These are phyloP conservation scores for Lactifluus piperatus DNA, from an alignment of 768 basidiomycete genomes.

Conservation along the genomic window DNA sequence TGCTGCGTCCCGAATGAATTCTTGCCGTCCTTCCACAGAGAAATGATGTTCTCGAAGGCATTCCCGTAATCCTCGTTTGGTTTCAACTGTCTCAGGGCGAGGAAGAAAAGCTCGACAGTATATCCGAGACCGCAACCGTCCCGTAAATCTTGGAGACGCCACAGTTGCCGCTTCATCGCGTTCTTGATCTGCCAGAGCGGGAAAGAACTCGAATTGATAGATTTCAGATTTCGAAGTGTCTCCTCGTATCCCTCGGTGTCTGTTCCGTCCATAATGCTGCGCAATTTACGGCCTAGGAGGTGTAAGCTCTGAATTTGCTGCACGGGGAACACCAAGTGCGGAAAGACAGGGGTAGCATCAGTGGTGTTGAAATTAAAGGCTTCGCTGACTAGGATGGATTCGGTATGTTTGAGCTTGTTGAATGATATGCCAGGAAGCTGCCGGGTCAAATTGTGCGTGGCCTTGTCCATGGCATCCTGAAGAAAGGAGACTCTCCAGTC, in stretches of 20 bases:
- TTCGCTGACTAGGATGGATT: background rate
- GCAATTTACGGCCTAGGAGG: background rate
- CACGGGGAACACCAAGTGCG: background rate
- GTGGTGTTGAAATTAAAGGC: too few species aligned
- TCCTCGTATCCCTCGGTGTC: background rate
- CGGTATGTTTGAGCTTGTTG: background rate
- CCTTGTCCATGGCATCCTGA: background rate
- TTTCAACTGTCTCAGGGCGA: background rate
- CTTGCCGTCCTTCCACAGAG: background rate
- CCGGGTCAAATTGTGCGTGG: background rate
- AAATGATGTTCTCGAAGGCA: background rate
- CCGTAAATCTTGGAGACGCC: constrained; percentile 4
- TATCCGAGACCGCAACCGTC: background rate
- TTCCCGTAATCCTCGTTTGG: background rate
- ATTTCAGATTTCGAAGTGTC: background rate
- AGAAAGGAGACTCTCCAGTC: background rate
- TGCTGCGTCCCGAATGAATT: background rate
- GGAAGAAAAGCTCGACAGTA: constrained; percentile 6
- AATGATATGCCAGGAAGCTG: constrained; percentile 6
- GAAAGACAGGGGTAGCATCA: too few species aligned
- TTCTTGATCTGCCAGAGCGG: background rate
- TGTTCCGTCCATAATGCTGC: background rate
- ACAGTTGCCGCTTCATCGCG: background rate
- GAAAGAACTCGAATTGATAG: background rate
- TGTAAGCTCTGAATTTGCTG: background rate